Evolutionary conservation across 2,329 filamentous ascomycete genomes (phyloP).

Genomic region (Fusarium solani-melongenae): DNA sequence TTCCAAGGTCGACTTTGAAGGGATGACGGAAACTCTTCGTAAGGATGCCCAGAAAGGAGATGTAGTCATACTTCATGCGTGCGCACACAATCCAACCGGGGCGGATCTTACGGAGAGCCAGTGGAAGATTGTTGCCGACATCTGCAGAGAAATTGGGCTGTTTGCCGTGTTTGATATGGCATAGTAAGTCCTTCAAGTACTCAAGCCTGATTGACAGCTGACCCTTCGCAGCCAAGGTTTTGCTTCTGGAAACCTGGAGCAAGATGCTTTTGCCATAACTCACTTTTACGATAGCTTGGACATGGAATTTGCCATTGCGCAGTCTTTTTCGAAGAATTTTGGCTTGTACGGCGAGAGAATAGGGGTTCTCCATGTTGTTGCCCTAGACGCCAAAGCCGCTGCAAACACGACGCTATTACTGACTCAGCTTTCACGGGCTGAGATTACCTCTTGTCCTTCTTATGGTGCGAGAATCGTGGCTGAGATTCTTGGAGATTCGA

Average conservation of each 20-base stretch:
- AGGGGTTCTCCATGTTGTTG: slow-evolving; percentile 40
- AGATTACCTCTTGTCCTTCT: neutral
- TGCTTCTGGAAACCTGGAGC: slow-evolving; percentile 47
- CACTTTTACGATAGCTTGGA: slow-evolving; percentile 18
- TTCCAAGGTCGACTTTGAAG: slow-evolving; percentile 44
- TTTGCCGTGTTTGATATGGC: slow-evolving; percentile 52
- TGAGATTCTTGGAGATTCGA: neutral
- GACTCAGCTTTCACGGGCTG: neutral
- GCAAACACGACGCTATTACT: neutral
- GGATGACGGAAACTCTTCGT: slow-evolving; percentile 41
- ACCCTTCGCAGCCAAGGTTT: slow-evolving; percentile 46
- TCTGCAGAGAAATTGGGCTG: slow-evolving; percentile 44
- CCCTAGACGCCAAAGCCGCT: neutral
- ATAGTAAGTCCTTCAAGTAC: slow-evolving; percentile 32
- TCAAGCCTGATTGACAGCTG: neutral
- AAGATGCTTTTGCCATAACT: slow-evolving; percentile 50
- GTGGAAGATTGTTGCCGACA: slow-evolving; percentile 47
- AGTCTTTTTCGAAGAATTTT: slow-evolving; percentile 53
- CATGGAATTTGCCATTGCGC: slow-evolving; percentile 44
- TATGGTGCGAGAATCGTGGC: slow-evolving; percentile 3
- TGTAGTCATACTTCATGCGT: slow-evolving; percentile 51
- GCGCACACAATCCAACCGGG: slow-evolving; percentile 54
- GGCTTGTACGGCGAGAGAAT: slow-evolving; percentile 52
- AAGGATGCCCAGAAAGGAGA: slow-evolving; percentile 41
- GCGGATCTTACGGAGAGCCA: slow-evolving; percentile 48